Evolutionary conservation across 2,329 filamentous ascomycete species (phyloP).

Genomic region (Cladosporium sphaerospermum): DNA sequence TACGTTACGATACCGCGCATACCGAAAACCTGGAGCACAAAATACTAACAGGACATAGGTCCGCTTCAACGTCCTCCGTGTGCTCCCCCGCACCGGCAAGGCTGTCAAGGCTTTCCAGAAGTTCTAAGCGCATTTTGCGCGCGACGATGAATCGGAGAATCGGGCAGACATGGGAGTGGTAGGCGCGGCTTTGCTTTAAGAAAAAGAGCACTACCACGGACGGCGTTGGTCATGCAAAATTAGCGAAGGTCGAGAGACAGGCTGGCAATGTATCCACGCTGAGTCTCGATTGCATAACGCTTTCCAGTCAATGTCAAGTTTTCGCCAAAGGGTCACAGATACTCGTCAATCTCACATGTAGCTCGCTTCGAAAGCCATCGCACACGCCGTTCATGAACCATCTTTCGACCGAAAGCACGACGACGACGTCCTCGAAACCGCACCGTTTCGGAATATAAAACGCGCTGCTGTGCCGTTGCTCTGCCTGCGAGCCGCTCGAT

Average conservation of each 20-base stretch:
- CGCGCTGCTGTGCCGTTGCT: too few species aligned
- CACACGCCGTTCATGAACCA: neutral
- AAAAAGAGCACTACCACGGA: slow-evolving; percentile 12
- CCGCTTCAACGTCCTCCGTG: slow-evolving; percentile 99
- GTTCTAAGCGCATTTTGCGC: slow-evolving; percentile 59
- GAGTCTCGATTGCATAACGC: slow-evolving; percentile 8
- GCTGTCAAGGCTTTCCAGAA: slow-evolving; percentile 96
- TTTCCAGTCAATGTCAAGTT: slow-evolving; percentile 13
- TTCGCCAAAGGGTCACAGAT: slow-evolving; percentile 6
- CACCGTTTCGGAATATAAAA: too few species aligned
- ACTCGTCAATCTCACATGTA: slow-evolving; percentile 1
- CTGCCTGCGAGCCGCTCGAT: too few species aligned
- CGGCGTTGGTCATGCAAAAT: slow-evolving; percentile 13
- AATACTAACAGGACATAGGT: slow-evolving; percentile 51
- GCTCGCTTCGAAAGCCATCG: neutral
- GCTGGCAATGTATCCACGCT: slow-evolving; percentile 12
- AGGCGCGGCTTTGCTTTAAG: slow-evolving; percentile 12
- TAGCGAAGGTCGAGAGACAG: slow-evolving; percentile 12
- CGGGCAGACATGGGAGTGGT: slow-evolving; percentile 12
- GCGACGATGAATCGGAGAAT: slow-evolving; percentile 11
- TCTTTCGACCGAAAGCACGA: neutral
- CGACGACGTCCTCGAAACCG: neutral
- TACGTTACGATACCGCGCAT: slow-evolving; percentile 49
- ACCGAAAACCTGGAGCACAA: neutral
- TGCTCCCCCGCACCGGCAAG: slow-evolving; percentile 96